Evolutionary conservation across 2,329 filamentous ascomycete genomes (phyloP).

Genomic region (Emmonsiellopsis sp.): DNA sequence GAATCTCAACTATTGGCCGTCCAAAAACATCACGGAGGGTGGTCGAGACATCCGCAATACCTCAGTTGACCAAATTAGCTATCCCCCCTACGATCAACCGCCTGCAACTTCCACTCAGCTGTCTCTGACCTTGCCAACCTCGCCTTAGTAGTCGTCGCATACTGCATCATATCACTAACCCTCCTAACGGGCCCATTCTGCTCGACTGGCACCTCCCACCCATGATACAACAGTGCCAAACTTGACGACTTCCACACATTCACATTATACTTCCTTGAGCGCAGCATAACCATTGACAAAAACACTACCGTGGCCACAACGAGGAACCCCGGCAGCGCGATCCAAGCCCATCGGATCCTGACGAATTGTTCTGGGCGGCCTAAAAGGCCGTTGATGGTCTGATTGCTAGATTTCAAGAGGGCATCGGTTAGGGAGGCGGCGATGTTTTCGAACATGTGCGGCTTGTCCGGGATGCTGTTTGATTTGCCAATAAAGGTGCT

Average conservation of each 20-base stretch:
- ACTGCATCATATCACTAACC: background rate
- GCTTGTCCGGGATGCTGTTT: background rate
- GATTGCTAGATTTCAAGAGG: background rate
- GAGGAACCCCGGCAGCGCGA: background rate
- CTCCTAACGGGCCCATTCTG: background rate
- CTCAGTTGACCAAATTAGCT: background rate
- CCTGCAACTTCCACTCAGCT: background rate
- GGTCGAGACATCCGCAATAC: too few species aligned
- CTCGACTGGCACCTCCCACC: background rate
- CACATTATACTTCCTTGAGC: background rate
- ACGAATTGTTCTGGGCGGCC: background rate
- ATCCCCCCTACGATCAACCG: background rate
- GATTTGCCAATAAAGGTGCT: background rate
- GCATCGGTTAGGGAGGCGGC: background rate
- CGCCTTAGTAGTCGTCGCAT: background rate
- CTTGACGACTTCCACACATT: background rate
- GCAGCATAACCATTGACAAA: background rate
- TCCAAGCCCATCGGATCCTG: background rate
- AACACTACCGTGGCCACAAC: background rate
- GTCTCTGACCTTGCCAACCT: background rate
- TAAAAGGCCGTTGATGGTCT: background rate
- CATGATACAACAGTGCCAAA: background rate
- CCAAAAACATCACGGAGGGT: too few species aligned
- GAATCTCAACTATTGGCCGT: too few species aligned
- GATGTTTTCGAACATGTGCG: background rate